Conservation (phyloP, 1,139 yeast genomes). For the Candida glucosophila region DNA sequence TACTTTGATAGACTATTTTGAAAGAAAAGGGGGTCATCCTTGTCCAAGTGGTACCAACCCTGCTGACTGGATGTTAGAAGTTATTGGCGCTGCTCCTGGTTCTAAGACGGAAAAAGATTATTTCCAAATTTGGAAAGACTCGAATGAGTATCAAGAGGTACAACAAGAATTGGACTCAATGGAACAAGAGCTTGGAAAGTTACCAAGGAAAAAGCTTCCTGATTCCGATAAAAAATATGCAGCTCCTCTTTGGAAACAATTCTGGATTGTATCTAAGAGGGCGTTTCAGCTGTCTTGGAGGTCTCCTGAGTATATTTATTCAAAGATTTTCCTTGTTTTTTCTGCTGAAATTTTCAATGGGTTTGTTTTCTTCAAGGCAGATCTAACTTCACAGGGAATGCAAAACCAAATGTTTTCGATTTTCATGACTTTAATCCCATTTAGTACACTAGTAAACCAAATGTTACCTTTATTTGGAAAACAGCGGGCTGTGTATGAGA, state of each 20-base stretch:
- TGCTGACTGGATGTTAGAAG: constrained; percentile 78
- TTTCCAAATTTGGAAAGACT: constrained; percentile 56
- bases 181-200: constrained; percentile 36
- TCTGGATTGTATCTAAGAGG: constrained; percentile 42
- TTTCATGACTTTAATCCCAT: constrained; percentile 58
- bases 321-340: constrained; percentile 48
- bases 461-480: constrained; percentile 61
- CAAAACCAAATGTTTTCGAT: constrained; percentile 61
- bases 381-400: constrained; percentile 48
- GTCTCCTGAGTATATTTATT: constrained; percentile 64
- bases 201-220: constrained; percentile 22
- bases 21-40: constrained; percentile 53
- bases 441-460: constrained; percentile 62
- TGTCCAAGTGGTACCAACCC: constrained; percentile 69
- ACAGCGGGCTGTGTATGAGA: constrained; percentile 77
- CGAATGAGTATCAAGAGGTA: constrained; percentile 42
- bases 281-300: constrained; percentile 65
- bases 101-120: constrained; percentile 58
- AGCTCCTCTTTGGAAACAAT: constrained; percentile 39
- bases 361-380: constrained; percentile 65
- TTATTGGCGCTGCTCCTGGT: constrained; percentile 78
- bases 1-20: constrained; percentile 60
- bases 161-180: constrained; percentile 32
- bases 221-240: constrained; percentile 36
- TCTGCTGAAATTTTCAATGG: constrained; percentile 61